Conservation (phyloP, 148 eudicot genomes). For the Beta vulgaris region DNA sequence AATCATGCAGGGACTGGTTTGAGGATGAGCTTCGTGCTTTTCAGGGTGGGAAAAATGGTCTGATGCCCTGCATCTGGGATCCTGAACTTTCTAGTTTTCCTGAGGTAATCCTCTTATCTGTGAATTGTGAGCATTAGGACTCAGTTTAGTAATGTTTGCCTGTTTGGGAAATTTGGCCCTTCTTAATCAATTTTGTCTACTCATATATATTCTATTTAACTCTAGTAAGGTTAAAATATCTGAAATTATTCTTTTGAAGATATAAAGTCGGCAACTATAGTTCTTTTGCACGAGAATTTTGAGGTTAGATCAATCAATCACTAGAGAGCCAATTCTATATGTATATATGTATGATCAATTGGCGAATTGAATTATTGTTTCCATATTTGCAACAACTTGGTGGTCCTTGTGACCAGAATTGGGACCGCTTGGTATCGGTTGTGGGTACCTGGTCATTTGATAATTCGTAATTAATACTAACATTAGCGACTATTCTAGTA, state of each 20-base stretch:
- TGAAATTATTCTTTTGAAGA: background rate
- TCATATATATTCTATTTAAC: background rate
- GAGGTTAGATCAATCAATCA: background rate
- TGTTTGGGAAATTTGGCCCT: background rate
- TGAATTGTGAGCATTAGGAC: background rate
- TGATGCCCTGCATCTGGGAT: conserved; percentile 95
- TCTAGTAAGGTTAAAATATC: background rate
- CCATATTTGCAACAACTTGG: background rate
- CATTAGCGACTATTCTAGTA: no score
- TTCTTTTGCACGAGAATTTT: background rate
- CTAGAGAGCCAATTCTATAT: background rate
- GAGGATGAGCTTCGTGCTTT: conserved; percentile 98
- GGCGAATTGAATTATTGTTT: background rate
- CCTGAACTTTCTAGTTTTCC: conserved; percentile 86
- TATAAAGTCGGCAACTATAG: background rate
- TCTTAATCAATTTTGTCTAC: background rate
- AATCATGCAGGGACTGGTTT: conserved; percentile 81
- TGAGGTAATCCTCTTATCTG: conserved; percentile 50
- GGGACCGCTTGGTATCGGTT: no score
- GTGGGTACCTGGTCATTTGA: no score
- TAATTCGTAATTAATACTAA: no score
- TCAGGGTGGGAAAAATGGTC: conserved; percentile 96
- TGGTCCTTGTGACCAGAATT: no score
- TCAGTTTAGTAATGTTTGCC: background rate
- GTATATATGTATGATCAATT: background rate